These are phyloP conservation scores for Cyclotella choctawhatcheeana DNA, from an alignment of 108 stramenopile species.

Conservation along the genomic window DNA sequence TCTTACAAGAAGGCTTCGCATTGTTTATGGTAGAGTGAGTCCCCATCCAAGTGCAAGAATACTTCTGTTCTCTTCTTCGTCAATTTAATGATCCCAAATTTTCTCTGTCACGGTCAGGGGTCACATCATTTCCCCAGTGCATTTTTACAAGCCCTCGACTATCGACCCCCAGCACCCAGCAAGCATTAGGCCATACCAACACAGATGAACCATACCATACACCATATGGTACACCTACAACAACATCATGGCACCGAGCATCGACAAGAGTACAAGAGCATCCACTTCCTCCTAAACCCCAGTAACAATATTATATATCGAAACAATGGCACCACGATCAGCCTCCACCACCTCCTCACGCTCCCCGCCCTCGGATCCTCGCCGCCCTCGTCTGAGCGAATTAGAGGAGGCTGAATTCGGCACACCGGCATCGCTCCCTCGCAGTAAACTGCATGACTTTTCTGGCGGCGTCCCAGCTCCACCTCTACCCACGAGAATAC, in stretches of 20 bases:
- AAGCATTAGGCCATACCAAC: too few species aligned
- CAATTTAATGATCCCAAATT: too few species aligned
- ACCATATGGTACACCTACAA: too few species aligned
- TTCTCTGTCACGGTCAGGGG: too few species aligned
- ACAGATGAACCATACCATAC: neutral
- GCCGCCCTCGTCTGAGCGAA: conserved; percentile 1
- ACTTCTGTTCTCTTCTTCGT: too few species aligned
- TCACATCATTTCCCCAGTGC: too few species aligned
- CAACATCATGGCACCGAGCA: too few species aligned
- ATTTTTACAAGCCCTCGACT: too few species aligned
- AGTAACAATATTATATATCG: neutral
- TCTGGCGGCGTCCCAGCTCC: neutral
- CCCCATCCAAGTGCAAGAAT: too few species aligned
- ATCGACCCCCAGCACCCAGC: neutral
- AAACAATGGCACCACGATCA: conserved; percentile 12
- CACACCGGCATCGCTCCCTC: conserved; percentile 7
- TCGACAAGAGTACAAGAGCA: neutral
- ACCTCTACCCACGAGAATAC: neutral
- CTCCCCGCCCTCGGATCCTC: neutral
- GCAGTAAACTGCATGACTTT: neutral
- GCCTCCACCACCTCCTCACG: conserved; percentile 4
- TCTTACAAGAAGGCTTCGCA: too few species aligned
- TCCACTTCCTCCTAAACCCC: neutral
- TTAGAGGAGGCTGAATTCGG: neutral
- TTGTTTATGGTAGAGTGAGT: too few species aligned